Evolutionary conservation across 2,329 filamentous ascomycete genomes (phyloP).

Genomic region (Curvularia hawaiiensis): DNA sequence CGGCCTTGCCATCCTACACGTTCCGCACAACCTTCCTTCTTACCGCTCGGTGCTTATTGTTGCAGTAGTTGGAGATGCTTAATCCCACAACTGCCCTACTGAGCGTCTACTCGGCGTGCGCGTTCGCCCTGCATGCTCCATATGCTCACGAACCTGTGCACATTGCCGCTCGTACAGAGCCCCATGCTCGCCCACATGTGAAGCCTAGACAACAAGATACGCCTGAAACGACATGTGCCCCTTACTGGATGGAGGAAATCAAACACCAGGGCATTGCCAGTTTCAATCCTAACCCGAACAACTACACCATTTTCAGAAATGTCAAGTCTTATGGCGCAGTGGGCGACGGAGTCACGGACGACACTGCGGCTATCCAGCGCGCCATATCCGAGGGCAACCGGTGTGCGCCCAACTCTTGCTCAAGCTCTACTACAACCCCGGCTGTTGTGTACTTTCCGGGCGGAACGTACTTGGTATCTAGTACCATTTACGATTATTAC

Average conservation of each 20-base stretch:
- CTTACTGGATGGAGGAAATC: conserved; percentile 51
- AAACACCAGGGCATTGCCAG: conserved; percentile 49
- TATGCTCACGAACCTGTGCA: conserved; percentile 16
- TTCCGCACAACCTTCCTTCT: neutral
- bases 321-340: conserved; percentile 51
- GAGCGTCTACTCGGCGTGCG: conserved; percentile 7
- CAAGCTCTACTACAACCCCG: conserved; percentile 57
- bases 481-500: conserved; percentile 66
- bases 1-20: neutral
- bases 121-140: conserved; percentile 8
- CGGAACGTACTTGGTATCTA: conserved; percentile 64
- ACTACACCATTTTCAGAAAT: conserved; percentile 51
- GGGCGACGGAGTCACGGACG: conserved; percentile 43
- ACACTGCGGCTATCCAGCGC: conserved; percentile 60
- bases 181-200: conserved; percentile 13
- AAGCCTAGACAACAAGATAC: conserved; percentile 20
- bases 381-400: conserved; percentile 50
- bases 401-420: conserved; percentile 49
- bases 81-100: conserved; percentile 1
- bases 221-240: conserved; percentile 27
- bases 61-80: conserved; percentile 3
- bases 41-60: conserved; percentile 1
- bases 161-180: conserved; percentile 15
- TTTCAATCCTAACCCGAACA: conserved; percentile 46
- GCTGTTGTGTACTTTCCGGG: conserved; percentile 63